Base-by-base conservation (phyloP, 2,329 filamentous ascomycete species). In the Bretziella fagacearum region DNA sequence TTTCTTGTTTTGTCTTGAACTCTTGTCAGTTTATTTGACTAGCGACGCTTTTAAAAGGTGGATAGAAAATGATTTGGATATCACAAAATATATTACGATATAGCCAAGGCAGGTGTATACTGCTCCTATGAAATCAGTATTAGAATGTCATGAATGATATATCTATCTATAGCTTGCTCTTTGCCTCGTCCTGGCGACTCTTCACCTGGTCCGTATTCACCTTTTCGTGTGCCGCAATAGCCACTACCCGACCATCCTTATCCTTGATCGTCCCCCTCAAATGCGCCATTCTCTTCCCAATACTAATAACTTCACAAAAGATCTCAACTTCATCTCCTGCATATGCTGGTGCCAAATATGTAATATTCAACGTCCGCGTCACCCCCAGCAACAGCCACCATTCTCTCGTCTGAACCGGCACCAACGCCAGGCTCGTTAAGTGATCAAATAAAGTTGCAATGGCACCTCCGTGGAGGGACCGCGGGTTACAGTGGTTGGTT, bases 401-500 rank as follows among this genome's bases (percentile, higher is more conserved):
- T 4, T 76, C 79, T 0, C 71, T 72, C 18, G 63, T 63, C 37
- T 69, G 68, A 44, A 79, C 59, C 30, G 77, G 66, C 7, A 69
- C 60, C 10, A 84, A 59, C 3, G 74, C 65, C 15, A 74, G 58
- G 2, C 73, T 74, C 0, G 81, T 83, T 54, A 73, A 69, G 49
- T 72, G 63, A 61, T 85, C 81, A 53, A 84, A 78, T 3, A 85
- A 60, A 0, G 78, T 78, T 2, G 81, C 71, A 0, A 74, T 67
- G 52, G 74, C 78, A 15, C 75, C 76, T 46, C 74, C 75, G 56
- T 79, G 75, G 47, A 80, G 61, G 60, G 70, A 78, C 11, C 69
- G 49, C 4, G 65, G 60, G 59, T 79, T 79, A 58, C 64, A 67
- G 61, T 79, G 69, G 3, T 62, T 54, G 0, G 62, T 58, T 48